Evolutionary conservation across 1,284 basidiomycete species (phyloP).

Genomic region (Thecaphora thlaspeos): DNA sequence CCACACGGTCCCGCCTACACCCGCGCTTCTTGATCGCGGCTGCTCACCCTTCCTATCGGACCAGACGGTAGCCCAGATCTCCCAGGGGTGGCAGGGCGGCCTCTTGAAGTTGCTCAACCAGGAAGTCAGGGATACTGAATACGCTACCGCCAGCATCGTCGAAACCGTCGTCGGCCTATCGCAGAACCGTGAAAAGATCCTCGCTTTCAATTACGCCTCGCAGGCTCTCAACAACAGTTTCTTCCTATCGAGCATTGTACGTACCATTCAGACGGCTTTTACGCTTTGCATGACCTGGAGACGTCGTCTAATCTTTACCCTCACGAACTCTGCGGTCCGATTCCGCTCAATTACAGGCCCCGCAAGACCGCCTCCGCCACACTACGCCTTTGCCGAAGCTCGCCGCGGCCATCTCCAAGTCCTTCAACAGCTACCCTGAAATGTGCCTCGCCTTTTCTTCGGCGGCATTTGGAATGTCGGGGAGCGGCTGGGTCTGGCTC

Average conservation of each 20-base stretch:
- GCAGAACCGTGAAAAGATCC: constrained; percentile 65
- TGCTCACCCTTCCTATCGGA: constrained; percentile 49
- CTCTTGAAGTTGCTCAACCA: constrained; percentile 53
- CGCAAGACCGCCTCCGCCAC: constrained; percentile 24
- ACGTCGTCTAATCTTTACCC: too few species aligned
- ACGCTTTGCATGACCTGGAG: too few species aligned
- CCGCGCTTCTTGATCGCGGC: constrained; percentile 35
- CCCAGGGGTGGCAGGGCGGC: constrained; percentile 49
- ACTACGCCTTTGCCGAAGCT: constrained; percentile 33
- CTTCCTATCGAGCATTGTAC: constrained; percentile 81
- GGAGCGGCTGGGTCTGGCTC: constrained; percentile 83
- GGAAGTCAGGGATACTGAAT: constrained; percentile 63
- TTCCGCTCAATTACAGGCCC: constrained; percentile 3
- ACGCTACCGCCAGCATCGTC: constrained; percentile 67
- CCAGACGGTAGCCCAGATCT: constrained; percentile 44
- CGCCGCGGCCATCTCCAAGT: constrained; percentile 63
- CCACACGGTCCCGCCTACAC: constrained; percentile 47
- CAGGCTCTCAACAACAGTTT: constrained; percentile 92
- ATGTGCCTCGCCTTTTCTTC: constrained; percentile 76
- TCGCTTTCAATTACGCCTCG: constrained; percentile 88
- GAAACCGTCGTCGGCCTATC: constrained; percentile 76
- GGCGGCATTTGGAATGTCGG: constrained; percentile 72
- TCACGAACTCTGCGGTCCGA: background rate
- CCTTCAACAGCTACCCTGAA: constrained; percentile 68
- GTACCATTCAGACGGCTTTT: constrained; percentile 56